Evolutionary conservation across 345 rosid genomes (phyloP), one percentile per base, ranked within the genome.

Genomic region (Fremontodendron californicum): DNA sequence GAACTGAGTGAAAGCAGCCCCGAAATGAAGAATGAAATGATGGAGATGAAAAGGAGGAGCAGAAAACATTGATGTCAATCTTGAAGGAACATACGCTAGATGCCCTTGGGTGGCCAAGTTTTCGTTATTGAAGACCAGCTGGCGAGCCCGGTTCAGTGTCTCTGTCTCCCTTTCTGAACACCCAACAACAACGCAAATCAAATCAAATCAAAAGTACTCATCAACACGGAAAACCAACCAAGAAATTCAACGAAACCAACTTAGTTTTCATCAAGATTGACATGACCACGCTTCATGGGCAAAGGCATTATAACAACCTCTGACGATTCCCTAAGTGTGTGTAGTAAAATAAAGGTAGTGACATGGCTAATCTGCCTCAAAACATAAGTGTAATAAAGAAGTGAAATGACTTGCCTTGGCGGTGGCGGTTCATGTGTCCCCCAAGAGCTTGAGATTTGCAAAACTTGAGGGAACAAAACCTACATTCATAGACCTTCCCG

Each of bases 381-480:
- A 43, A 68, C 35, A 43, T 21, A 25, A 12, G n/a, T 13, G 54
- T 29, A 12, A 45, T 68, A 37, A 76, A 77, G 52, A 66, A 39
- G 8, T 62, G 68, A 60, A 35, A 7, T 58, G 58, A 71, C 79
- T 85, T 88, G 81, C 99, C 98, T 96, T 96, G 98, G 80, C 99
- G 91, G 86, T 96, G 99, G 83, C 99, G 97, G 85, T 96, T 96
- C 99, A 96, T 96, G 91, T 96, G 99, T 66, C 98, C 99, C 42
- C 99, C 99, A 10, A 96, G 99, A 74, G 99, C 99, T 94, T 96
- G 99, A 77, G 99, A 96, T 88, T 96, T 96, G 91, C 97, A 91
- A 86, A 96, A 96, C 96, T 91, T 94, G 84, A 96, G 99, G 90
- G 99, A 92, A 79, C 99, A 96, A 87, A 96, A 96, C 93, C 99